Base-by-base conservation (phyloP, 2,329 filamentous ascomycete species). In the Pestalotiopsis sp. region DNA sequence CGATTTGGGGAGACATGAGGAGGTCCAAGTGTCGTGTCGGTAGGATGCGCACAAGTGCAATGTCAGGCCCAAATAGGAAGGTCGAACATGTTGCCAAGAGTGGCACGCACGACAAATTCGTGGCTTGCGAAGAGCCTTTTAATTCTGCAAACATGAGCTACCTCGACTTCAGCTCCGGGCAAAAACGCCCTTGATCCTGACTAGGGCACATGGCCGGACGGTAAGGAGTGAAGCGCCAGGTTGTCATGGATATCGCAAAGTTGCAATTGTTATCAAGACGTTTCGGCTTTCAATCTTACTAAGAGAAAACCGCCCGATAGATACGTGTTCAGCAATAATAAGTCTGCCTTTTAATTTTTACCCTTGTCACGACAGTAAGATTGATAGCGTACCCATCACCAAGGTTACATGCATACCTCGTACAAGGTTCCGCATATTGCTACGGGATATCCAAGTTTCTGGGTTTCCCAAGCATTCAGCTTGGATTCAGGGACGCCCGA, bases 61-160 rank as follows among this genome's bases (percentile, higher is more conserved):
- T 59, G 5, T 13, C 25, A 25, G 13, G 20, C 56, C 56, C 23
- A 25, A 62, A n/a, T 62, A 62, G 59, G 59, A 62, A 62, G 59
- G 59, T 62, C 27, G 31, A 62, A 62, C 14, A 27, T 14, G 59
- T 17, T 36, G 59, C 31, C 59, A 62, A 62, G 25, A 62, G 59
- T 36, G 27, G 45, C 17, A 11, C 13, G 59, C 7, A 36, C 31
- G 31, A 36, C 31, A n/a, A 27, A 62, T 62, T 39, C 20, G 27
- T 36, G 17, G 14, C 59, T 36, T 62, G 59, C 59, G 31, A 11
- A 62, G 12, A n/a, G 45, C 14, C 9, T 52, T 52, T 38, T 62
- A 27, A 36, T 36, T 36, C 31, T 36, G 31, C 31, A 7, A 36
- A 36, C 9, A 36, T 36, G 2, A 36, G 41, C 14, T 49, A 52